Evolutionary conservation across 2,329 filamentous ascomycete genomes (phyloP).

Genomic region (Apiospora marii): DNA sequence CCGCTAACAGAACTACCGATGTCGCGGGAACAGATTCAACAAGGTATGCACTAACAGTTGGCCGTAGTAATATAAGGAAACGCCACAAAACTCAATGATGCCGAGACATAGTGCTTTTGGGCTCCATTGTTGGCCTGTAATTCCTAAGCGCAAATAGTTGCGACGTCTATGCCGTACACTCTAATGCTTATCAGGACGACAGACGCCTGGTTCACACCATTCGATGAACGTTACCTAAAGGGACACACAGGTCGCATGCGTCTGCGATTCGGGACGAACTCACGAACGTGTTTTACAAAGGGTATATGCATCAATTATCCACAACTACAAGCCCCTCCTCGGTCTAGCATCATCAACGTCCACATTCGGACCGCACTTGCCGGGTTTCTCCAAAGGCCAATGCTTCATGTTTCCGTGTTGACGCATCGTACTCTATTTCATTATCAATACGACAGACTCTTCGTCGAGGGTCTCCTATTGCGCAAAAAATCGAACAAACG

Average conservation of each 20-base stretch:
- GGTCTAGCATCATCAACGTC: not conserved
- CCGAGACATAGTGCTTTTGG: not conserved
- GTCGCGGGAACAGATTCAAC: not conserved
- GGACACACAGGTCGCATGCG: not conserved
- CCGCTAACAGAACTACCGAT: conserved; percentile 18
- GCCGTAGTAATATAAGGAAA: not conserved
- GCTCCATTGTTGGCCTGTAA: not conserved
- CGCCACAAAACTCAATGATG: conserved; percentile 10
- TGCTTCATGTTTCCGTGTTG: not conserved
- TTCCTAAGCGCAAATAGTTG: not conserved
- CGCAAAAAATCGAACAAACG: conserved; percentile 22
- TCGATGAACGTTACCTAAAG: not conserved
- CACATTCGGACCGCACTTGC: not conserved
- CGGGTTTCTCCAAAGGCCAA: not conserved
- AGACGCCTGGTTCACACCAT: not conserved
- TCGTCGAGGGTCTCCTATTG: not conserved
- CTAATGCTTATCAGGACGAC: conserved; percentile 15
- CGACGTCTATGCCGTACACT: not conserved
- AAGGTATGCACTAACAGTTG: conserved; percentile 7
- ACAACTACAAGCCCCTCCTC: not conserved
- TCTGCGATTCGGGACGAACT: not conserved
- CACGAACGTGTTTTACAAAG: not conserved
- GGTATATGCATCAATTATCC: conserved; percentile 8
- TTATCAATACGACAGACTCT: not conserved
- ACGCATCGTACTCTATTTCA: not conserved